Conservation (phyloP, 345 rosid species). For the Capsella bursapastoris region DNA sequence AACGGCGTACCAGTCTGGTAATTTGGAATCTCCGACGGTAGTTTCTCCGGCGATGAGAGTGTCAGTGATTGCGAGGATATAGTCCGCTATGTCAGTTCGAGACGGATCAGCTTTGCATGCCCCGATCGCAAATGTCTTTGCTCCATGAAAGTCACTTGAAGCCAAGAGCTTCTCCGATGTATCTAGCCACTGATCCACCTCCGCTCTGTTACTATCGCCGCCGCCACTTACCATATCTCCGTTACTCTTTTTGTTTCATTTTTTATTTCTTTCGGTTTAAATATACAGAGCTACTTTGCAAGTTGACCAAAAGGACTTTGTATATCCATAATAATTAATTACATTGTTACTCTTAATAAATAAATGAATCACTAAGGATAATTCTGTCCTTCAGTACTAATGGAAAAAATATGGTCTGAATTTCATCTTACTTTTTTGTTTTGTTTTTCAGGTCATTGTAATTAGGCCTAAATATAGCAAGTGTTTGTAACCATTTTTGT, state of each 20-base stretch:
- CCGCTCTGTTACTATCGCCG: slow-evolving; percentile 48
- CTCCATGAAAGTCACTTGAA: slow-evolving; percentile 74
- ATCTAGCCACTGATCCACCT: slow-evolving; percentile 69
- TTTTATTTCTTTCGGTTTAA: background rate
- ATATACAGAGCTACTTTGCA: background rate
- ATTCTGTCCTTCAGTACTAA: background rate
- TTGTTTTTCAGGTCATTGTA: background rate
- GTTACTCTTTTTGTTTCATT: background rate
- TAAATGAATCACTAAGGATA: background rate
- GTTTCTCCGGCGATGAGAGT: slow-evolving; percentile 69
- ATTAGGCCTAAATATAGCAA: slow-evolving; percentile 10
- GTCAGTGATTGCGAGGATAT: slow-evolving; percentile 77
- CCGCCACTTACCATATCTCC: slow-evolving; percentile 46
- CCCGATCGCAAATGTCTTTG: slow-evolving; percentile 68
- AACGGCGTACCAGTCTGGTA: slow-evolving; percentile 68
- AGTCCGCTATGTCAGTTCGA: slow-evolving; percentile 55
- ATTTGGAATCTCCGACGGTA: slow-evolving; percentile 31
- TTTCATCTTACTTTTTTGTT: background rate
- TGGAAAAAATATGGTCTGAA: too few relatives aligned
- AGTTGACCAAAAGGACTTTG: slow-evolving; percentile 10
- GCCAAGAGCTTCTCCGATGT: slow-evolving; percentile 75
- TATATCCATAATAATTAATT: background rate
- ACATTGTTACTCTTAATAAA: background rate
- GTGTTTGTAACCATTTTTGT: background rate
- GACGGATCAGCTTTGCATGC: slow-evolving; percentile 72